Evolutionary conservation across 2,329 filamentous ascomycete genomes (phyloP).

Genomic region (Xylaria sp.): DNA sequence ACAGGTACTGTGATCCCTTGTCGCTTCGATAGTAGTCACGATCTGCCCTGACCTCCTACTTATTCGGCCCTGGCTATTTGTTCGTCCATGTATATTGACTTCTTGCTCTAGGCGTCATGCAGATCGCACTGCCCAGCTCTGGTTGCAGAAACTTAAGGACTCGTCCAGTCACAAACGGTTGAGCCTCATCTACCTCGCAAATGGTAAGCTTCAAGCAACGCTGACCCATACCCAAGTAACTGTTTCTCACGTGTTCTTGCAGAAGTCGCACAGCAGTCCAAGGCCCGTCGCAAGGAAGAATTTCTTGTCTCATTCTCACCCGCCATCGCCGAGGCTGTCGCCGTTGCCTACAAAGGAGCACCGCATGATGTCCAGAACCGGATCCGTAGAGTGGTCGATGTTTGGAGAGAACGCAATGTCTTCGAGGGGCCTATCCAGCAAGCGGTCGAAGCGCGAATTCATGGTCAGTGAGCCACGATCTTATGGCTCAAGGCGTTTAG

Average conservation of each 20-base stretch:
- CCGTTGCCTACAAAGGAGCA: conserved; percentile 90
- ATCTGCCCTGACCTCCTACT: conserved; percentile 4
- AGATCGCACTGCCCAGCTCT: conserved; percentile 89
- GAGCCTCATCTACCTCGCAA: conserved; percentile 93
- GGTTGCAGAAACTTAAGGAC: conserved; percentile 90
- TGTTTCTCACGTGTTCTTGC: conserved; percentile 35
- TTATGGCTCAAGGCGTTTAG: background rate
- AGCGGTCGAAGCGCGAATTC: conserved; percentile 81
- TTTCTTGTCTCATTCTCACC: conserved; percentile 93
- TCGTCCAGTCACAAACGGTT: conserved; percentile 86
- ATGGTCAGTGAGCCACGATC: conserved; percentile 65
- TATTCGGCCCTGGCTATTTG: conserved; percentile 19
- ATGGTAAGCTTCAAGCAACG: conserved; percentile 69
- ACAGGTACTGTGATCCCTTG: conserved; percentile 71
- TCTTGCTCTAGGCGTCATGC: conserved; percentile 78
- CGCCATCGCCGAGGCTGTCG: conserved; percentile 89
- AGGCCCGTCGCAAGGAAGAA: conserved; percentile 90
- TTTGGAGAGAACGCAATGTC: conserved; percentile 88
- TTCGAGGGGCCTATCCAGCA: conserved; percentile 85
- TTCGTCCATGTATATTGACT: conserved; percentile 46
- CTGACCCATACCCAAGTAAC: conserved; percentile 18
- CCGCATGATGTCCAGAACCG: conserved; percentile 88
- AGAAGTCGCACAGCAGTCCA: conserved; percentile 98
- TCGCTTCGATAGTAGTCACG: conserved; percentile 11
- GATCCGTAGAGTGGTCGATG: conserved; percentile 87